Evolutionary conservation across 139 green algal species (phyloP).

Genomic region (Coccomyxa sp.): DNA sequence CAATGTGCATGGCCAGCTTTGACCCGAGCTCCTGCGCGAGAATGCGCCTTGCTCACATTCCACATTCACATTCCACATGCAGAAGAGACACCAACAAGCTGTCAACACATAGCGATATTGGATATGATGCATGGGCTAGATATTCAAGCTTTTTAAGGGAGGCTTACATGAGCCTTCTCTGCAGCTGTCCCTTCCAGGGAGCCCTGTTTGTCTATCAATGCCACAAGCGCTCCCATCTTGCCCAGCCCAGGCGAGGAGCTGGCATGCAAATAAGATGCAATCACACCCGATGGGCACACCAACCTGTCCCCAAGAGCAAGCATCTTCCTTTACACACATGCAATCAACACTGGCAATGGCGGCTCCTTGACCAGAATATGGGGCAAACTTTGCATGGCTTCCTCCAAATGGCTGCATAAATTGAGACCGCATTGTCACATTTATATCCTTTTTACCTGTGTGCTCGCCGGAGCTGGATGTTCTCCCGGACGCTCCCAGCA

Average conservation of each 20-base stretch:
- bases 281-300: constrained; percentile 11
- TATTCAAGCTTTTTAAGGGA: not conserved
- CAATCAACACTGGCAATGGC: not conserved
- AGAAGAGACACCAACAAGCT: not conserved
- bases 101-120: no score
- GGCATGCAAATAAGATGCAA: constrained; percentile 67
- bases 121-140: not conserved
- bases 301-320: constrained; percentile 7
- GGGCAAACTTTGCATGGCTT: not conserved
- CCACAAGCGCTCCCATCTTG: constrained; percentile 45
- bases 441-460: constrained; percentile 11
- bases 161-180: not conserved
- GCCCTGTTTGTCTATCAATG: constrained; percentile 15
- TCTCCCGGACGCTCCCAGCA: constrained; percentile 71
- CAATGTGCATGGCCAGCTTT: constrained; percentile 64
- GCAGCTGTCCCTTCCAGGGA: not conserved
- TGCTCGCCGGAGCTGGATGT: constrained; percentile 69
- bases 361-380: not conserved
- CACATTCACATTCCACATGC: not conserved
- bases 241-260: constrained; percentile 42
- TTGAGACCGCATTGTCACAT: not conserved
- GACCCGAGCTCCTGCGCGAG: constrained; percentile 18
- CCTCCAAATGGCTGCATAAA: not conserved
- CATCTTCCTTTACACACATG: not conserved
- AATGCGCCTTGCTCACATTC: not conserved